phyloP scores from a whole-genome alignment of 2,329 filamentous ascomycete species.

The Daldinia sp. region DNA sequence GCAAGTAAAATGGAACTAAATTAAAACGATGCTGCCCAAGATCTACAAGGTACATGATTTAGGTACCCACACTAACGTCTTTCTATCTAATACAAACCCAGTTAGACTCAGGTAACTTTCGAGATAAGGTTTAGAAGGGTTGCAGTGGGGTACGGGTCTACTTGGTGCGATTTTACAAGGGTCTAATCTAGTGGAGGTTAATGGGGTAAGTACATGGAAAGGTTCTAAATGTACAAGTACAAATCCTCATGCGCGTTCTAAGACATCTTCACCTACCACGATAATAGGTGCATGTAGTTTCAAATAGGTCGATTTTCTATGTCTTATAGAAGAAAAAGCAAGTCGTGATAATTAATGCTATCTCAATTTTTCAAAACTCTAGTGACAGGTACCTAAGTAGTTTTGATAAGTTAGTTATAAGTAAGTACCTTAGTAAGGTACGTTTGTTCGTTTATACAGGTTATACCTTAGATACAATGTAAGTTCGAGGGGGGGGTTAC shows the following conservation, averaged over 20 bases:
- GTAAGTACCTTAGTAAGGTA: no score
- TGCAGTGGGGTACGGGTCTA: constrained; percentile 29
- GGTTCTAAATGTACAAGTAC: neutral
- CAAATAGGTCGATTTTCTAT: neutral
- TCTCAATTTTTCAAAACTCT: neutral
- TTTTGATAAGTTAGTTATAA: no score
- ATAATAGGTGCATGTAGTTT: neutral
- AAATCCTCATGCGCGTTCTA: no score
- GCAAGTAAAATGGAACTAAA: neutral
- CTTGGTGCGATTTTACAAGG: constrained; percentile 1
- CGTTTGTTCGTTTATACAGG: no score
- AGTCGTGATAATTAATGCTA: neutral
- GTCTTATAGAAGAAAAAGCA: neutral
- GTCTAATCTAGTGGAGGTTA: neutral
- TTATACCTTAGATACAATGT: no score
- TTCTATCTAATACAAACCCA: constrained; percentile 18
- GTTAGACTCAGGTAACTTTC: constrained; percentile 21
- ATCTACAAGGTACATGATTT: constrained; percentile 24
- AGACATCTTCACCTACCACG: neutral
- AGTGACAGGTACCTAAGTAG: no score
- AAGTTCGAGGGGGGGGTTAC: no score
- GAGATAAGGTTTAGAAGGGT: constrained; percentile 40
- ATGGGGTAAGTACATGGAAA: neutral
- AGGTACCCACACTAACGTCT: neutral
- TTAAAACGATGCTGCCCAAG: constrained; percentile 15